Percentiles rank a stretch among this genome's conserved stretches.
These are phyloP conservation scores for Cocos nucifera DNA, from an alignment of 176 grass and related monocot genomes.

Conservation along the genomic window DNA sequence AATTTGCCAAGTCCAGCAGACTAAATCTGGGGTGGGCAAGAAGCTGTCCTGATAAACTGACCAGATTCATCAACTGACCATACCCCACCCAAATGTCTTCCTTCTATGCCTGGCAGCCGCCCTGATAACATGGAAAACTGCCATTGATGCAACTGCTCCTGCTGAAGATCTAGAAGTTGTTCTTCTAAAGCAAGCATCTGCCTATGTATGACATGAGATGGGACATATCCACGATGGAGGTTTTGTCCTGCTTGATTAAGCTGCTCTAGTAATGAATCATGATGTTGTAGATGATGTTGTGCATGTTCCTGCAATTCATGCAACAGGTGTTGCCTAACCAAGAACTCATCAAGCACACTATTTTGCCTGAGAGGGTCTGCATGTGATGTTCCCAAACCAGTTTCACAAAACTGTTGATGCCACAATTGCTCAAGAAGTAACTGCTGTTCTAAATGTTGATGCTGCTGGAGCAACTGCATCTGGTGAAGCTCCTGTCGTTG, in stretches of 20 bases:
- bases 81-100: conserved; percentile 53
- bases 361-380: conserved; percentile 12
- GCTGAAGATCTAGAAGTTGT: conserved; percentile 81
- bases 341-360: conserved; percentile 49
- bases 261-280: conserved; percentile 84
- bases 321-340: conserved; percentile 57
- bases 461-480: conserved; percentile 33
- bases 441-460: conserved; percentile 62
- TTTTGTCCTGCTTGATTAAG: conserved; percentile 78
- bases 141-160: conserved; percentile 72
- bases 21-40: conserved; percentile 43
- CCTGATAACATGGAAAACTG: conserved; percentile 48
- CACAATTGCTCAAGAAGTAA: conserved; percentile 74
- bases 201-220: conserved; percentile 57
- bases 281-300: conserved; percentile 58
- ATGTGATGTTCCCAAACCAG: conserved; percentile 42
- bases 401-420: conserved; percentile 57
- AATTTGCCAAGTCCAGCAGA: conserved; percentile 44
- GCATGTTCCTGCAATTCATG: conserved; percentile 66
- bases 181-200: conserved; percentile 78
- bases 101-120: conserved; percentile 58
- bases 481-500: conserved; percentile 40
- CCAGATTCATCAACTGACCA: conserved; percentile 63
- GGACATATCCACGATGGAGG: conserved; percentile 44
- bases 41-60: conserved; percentile 46